phyloP scores from a whole-genome alignment of 768 basidiomycete genomes.

The Russula sp. region DNA sequence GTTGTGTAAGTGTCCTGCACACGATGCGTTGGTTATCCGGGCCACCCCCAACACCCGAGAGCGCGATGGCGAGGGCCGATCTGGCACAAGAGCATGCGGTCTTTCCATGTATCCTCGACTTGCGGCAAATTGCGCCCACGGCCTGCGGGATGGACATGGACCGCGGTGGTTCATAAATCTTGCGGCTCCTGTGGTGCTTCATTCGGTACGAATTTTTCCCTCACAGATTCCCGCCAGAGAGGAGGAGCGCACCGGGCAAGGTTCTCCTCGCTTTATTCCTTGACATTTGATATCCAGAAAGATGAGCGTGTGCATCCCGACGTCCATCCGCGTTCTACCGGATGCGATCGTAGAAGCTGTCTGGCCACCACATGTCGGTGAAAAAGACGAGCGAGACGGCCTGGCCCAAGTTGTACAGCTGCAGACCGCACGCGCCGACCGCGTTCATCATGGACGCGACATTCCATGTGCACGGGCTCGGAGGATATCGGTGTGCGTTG shows the following conservation, averaged over 20 bases:
- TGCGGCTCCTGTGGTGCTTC: constrained; percentile 65
- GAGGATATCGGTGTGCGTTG: constrained; percentile 93
- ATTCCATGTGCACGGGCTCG: constrained; percentile 74
- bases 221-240: neutral
- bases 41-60: constrained; percentile 73
- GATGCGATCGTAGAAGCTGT: constrained; percentile 89
- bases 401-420: constrained; percentile 98
- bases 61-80: constrained; percentile 57
- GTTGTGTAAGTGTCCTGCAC: constrained; percentile 74
- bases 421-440: constrained; percentile 85
- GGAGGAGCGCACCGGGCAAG: constrained; percentile 60
- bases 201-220: neutral
- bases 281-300: constrained; percentile 96
- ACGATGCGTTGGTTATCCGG: constrained; percentile 67
- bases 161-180: constrained; percentile 93
- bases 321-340: constrained; percentile 79
- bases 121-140: constrained; percentile 71
- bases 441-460: constrained; percentile 95
- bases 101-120: constrained; percentile 47
- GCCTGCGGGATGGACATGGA: constrained; percentile 94
- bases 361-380: constrained; percentile 94
- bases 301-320: constrained; percentile 93
- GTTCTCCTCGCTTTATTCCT: constrained; percentile 97
- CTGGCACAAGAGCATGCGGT: constrained; percentile 45
- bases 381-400: constrained; percentile 95